Evolutionary conservation across 1,284 basidiomycete genomes (phyloP).

Genomic region (Puccinia triticina): DNA sequence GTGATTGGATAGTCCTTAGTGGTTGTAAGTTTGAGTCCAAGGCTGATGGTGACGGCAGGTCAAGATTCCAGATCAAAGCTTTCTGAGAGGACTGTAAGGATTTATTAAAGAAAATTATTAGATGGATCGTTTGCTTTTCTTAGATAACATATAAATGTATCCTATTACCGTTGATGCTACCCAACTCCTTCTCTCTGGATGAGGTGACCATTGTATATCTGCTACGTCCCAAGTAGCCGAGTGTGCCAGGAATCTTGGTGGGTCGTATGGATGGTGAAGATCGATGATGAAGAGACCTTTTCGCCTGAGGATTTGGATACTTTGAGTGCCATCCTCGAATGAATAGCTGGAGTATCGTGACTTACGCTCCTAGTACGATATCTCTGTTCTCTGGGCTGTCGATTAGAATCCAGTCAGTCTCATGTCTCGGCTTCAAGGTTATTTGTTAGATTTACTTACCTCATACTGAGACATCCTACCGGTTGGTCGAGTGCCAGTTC

Average conservation of each 20-base stretch:
- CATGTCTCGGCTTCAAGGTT: not conserved
- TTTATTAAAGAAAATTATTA: not conserved
- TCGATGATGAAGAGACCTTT: constrained; percentile 97
- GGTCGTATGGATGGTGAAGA: constrained; percentile 79
- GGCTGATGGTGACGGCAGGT: constrained; percentile 61
- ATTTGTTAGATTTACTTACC: not conserved
- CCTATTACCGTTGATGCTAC: constrained; percentile 76
- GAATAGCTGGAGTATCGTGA: constrained; percentile 48
- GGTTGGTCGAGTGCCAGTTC: constrained; percentile 61
- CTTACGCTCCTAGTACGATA: constrained; percentile 76
- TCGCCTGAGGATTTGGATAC: constrained; percentile 64
- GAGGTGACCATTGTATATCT: constrained; percentile 92
- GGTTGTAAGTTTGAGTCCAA: constrained; percentile 23
- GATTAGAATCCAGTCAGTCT: constrained; percentile 60
- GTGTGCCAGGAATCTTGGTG: constrained; percentile 90
- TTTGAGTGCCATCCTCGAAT: constrained; percentile 29
- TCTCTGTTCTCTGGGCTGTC: constrained; percentile 77
- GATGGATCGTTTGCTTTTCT: not conserved
- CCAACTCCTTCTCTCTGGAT: constrained; percentile 78
- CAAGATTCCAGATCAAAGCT: constrained; percentile 92
- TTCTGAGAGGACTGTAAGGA: constrained; percentile 75
- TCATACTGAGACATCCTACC: constrained; percentile 58
- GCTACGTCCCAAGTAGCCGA: constrained; percentile 96
- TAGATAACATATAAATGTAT: not conserved
- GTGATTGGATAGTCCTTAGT: constrained; percentile 52